phyloP scores from a whole-genome alignment of 2,329 filamentous ascomycete genomes.

The Periconia sp. region DNA sequence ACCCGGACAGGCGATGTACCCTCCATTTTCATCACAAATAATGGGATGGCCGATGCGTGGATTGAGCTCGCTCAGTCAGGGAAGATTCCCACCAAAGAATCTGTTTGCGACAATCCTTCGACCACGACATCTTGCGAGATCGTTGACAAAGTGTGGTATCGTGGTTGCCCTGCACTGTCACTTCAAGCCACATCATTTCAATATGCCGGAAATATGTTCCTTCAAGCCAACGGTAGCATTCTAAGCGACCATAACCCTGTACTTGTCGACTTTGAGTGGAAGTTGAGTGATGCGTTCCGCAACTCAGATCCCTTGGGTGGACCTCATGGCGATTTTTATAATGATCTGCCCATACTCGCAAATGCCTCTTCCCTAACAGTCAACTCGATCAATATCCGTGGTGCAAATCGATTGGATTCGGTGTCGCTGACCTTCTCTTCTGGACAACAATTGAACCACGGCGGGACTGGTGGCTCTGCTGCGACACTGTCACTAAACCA shows the following conservation, averaged over 20 bases:
- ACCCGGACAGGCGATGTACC: conserved; percentile 63
- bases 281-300: conserved; percentile 45
- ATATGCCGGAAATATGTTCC: conserved; percentile 64
- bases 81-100: conserved; percentile 26
- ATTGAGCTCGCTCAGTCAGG: conserved; percentile 56
- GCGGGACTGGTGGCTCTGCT: conserved; percentile 58
- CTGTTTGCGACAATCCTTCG: conserved; percentile 64
- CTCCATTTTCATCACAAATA: conserved; percentile 56
- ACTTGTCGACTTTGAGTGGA: conserved; percentile 56
- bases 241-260: conserved; percentile 71
- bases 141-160: conserved; percentile 71
- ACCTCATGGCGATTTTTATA: conserved; percentile 61
- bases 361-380: conserved; percentile 40
- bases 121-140: conserved; percentile 63
- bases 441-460: conserved; percentile 59
- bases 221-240: conserved; percentile 62
- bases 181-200: conserved; percentile 58
- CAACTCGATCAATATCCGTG: conserved; percentile 53
- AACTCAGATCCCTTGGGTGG: conserved; percentile 58
- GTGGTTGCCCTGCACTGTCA: conserved; percentile 54
- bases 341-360: conserved; percentile 55
- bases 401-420: conserved; percentile 58
- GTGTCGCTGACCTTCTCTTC: conserved; percentile 57
- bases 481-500: conserved; percentile 52
- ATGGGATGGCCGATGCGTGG: conserved; percentile 65